Evolutionary conservation across 2,329 filamentous ascomycete species (phyloP), one percentile per base, ranked within the genome.

Genomic region (Hawksworthiomyces lignivorus): DNA sequence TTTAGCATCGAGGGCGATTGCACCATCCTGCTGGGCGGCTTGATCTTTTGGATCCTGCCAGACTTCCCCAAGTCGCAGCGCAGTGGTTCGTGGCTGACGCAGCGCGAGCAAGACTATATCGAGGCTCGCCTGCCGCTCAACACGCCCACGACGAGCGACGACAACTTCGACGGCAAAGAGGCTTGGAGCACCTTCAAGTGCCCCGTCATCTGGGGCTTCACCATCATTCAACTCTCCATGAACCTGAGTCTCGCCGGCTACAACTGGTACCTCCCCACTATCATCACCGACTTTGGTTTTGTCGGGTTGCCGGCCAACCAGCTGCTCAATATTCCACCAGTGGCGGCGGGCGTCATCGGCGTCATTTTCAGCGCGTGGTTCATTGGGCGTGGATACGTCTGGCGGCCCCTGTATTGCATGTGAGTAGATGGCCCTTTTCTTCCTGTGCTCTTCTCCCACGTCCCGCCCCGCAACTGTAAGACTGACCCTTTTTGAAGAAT

Each of bases 291-390:
- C 29, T 55, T 68, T 1, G 65, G 64, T 2, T 67, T 68, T 43
- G 60, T 61, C 3, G 55, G 54, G 2, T 53, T 69, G 7, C 66
- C 64, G 0, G 54, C 59, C 18, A 69, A 69, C 46, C 65, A 68
- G 39, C 51, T 69, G 5, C 56, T 69, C 6, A 66, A 68, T 42
- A 64, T 69, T n/a, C 65, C 65, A 0, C 65, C 66, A 66, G 45
- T n/a, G 5, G 32, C 19, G 14, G 35, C 24, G 6, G 35, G 22
- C 8, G 24, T 41, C n/a, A 7, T 41, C 31, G 31, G 39, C 20
- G 19, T 31, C 28, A 21, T 31, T 5, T 40, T 40, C 21, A 32
- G 18, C 11, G 37, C 37, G 7, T 40, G 37, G 37, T 40, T 40
- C n/a, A 40, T 40, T 22, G 18, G 28, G 7, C 17, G 37, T 3